Evolutionary conservation across 768 basidiomycete species (phyloP).

Genomic region (Postia placenta): DNA sequence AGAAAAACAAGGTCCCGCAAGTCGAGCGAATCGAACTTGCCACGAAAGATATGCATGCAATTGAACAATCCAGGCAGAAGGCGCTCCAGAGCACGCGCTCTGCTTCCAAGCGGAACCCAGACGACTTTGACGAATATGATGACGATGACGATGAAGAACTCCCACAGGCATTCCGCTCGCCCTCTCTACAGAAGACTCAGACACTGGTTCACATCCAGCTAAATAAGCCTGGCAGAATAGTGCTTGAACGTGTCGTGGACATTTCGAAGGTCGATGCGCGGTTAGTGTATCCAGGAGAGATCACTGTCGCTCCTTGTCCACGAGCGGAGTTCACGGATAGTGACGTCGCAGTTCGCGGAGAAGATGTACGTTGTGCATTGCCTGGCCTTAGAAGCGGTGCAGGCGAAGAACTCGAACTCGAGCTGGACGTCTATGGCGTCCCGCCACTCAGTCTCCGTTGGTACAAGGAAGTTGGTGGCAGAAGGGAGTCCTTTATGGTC

Average conservation of each 20-base stretch:
- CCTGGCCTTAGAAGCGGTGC: slow-evolving; percentile 26
- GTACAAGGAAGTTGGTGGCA: slow-evolving; percentile 63
- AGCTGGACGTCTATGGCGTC: slow-evolving; percentile 66
- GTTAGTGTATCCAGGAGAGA: slow-evolving; percentile 53
- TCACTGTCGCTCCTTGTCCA: slow-evolving; percentile 80
- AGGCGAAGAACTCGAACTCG: slow-evolving; percentile 53
- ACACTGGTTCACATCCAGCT: slow-evolving; percentile 67
- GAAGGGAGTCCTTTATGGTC: slow-evolving; percentile 66
- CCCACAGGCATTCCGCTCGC: slow-evolving; percentile 25
- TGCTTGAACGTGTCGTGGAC: slow-evolving; percentile 71
- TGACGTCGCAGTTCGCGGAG: slow-evolving; percentile 31
- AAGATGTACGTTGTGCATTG: slow-evolving; percentile 52
- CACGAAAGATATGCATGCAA: slow-evolving; percentile 59
- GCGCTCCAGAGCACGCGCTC: slow-evolving; percentile 40
- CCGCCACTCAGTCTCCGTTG: slow-evolving; percentile 75
- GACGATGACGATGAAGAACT: slow-evolving; percentile 39
- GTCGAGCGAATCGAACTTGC: slow-evolving; percentile 51
- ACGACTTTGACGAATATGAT: slow-evolving; percentile 66
- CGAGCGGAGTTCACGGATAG: slow-evolving; percentile 54
- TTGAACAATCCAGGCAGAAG: slow-evolving; percentile 55
- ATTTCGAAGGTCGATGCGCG: slow-evolving; percentile 66
- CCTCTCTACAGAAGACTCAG: slow-evolving; percentile 66
- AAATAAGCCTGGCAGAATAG: slow-evolving; percentile 66
- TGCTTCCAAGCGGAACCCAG: slow-evolving; percentile 27
- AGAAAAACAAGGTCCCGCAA: slow-evolving; percentile 24